A percentile compares a stretch with the other conserved stretches of the same genome.
These are phyloP conservation scores for Bipolaris cookei DNA, from an alignment of 2,329 filamentous ascomycete species.

Conservation along the genomic window DNA sequence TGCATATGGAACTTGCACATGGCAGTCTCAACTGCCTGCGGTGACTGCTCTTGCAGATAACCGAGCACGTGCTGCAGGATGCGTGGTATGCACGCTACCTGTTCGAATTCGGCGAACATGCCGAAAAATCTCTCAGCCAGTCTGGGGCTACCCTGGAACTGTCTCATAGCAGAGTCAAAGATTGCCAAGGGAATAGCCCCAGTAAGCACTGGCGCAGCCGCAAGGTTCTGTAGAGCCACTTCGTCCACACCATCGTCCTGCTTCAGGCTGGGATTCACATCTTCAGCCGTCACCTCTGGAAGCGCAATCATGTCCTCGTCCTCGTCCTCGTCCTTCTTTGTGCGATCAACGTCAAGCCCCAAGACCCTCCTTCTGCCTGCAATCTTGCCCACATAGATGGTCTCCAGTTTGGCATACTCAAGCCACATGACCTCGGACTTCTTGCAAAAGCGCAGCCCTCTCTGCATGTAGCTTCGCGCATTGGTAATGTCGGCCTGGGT, in stretches of 20 bases:
- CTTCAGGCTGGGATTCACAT: slow-evolving; percentile 62
- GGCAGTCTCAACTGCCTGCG: slow-evolving; percentile 63
- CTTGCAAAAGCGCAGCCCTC: slow-evolving; percentile 88
- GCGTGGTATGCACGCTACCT: slow-evolving; percentile 67
- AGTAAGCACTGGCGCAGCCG: slow-evolving; percentile 78
- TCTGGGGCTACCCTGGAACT: slow-evolving; percentile 70
- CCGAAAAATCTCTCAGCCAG: slow-evolving; percentile 80
- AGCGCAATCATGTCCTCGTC: slow-evolving; percentile 61
- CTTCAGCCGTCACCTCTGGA: slow-evolving; percentile 66
- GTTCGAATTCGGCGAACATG: slow-evolving; percentile 73
- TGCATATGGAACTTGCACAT: slow-evolving; percentile 75
- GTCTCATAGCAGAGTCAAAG: slow-evolving; percentile 83
- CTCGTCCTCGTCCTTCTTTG: slow-evolving; percentile 52
- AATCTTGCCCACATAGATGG: slow-evolving; percentile 87
- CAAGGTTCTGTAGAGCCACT: slow-evolving; percentile 67
- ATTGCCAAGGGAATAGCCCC: slow-evolving; percentile 95
- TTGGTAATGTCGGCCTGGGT: slow-evolving; percentile 84
- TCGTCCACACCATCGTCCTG: slow-evolving; percentile 59
- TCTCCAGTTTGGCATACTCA: slow-evolving; percentile 88
- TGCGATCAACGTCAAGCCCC: slow-evolving; percentile 62
- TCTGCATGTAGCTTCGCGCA: slow-evolving; percentile 84
- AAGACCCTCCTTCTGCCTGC: slow-evolving; percentile 73
- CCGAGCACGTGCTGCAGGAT: slow-evolving; percentile 77
- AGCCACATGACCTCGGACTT: slow-evolving; percentile 77
- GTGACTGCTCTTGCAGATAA: slow-evolving; percentile 65